Evolutionary conservation across 2,329 filamentous ascomycete species (phyloP).

Genomic region (Fusarium devonianum): DNA sequence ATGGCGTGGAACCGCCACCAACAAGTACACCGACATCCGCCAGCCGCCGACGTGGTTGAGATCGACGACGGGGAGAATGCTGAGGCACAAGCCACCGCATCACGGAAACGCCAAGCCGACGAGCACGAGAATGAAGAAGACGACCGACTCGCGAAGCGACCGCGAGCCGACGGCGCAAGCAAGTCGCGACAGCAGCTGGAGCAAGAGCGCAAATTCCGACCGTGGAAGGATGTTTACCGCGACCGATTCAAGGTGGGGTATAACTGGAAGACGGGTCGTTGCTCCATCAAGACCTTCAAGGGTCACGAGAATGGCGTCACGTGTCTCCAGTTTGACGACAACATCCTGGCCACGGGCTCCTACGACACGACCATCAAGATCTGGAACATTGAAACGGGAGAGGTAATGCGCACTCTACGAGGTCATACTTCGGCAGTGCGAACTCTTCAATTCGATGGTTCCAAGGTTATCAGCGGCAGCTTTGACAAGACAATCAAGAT

Average conservation of each 20-base stretch:
- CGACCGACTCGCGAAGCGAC: constrained; percentile 45
- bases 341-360: constrained; percentile 89
- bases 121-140: constrained; percentile 41
- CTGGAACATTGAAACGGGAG: constrained; percentile 90
- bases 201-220: constrained; percentile 63
- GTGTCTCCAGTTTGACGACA: constrained; percentile 74
- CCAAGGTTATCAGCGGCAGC: constrained; percentile 88
- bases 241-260: constrained; percentile 94
- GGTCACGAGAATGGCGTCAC: constrained; percentile 81
- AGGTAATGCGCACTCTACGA: constrained; percentile 82
- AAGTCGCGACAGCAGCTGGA: constrained; percentile 48
- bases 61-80: constrained; percentile 34
- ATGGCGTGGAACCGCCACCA: constrained; percentile 88
- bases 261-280: constrained; percentile 97
- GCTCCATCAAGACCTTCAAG: constrained; percentile 81
- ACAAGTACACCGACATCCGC: constrained; percentile 60
- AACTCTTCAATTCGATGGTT: constrained; percentile 91
- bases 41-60: constrained; percentile 34
- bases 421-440: constrained; percentile 87
- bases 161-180: constrained; percentile 37
- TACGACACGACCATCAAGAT: constrained; percentile 96
- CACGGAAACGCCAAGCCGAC: constrained; percentile 47
- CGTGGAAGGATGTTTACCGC: constrained; percentile 96
- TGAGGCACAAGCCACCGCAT: constrained; percentile 35
- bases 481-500: constrained; percentile 88